Evolutionary conservation across 495 filamentous ascomycete genomes (phyloP).

Genomic region (Amphirosellinia nigrospora): DNA sequence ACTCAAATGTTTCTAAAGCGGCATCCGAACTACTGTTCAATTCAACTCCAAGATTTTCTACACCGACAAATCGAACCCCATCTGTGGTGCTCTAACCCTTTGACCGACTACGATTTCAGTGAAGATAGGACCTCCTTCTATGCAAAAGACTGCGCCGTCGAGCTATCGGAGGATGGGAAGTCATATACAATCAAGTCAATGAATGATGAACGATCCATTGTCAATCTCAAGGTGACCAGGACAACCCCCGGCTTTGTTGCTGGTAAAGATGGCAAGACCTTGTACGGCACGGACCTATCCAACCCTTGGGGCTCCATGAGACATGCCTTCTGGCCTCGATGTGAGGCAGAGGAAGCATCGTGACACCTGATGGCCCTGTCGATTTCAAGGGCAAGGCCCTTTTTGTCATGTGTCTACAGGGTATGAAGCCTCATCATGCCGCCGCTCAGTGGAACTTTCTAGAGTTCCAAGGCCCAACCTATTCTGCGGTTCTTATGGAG

Average conservation of each 20-base stretch:
- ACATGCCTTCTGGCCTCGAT: slow-evolving; percentile 92
- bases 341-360: slow-evolving; percentile 76
- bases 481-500: slow-evolving; percentile 93
- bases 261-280: slow-evolving; percentile 83
- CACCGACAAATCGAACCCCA: slow-evolving; percentile 65
- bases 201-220: slow-evolving; percentile 73
- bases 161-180: slow-evolving; percentile 81
- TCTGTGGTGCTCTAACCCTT: slow-evolving; percentile 79
- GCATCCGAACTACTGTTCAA: slow-evolving; percentile 86
- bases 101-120: slow-evolving; percentile 81
- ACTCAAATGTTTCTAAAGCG: slow-evolving; percentile 61
- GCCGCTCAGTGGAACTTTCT: slow-evolving; percentile 93
- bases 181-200: slow-evolving; percentile 86
- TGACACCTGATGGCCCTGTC: slow-evolving; percentile 81
- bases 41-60: slow-evolving; percentile 93
- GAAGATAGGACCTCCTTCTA: slow-evolving; percentile 81
- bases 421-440: slow-evolving; percentile 98
- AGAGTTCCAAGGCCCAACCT: slow-evolving; percentile 86
- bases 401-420: slow-evolving; percentile 84
- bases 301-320: slow-evolving; percentile 92
- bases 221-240: slow-evolving; percentile 82
- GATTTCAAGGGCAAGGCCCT: slow-evolving; percentile 81
- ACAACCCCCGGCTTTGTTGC: slow-evolving; percentile 80
- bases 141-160: slow-evolving; percentile 80
- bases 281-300: slow-evolving; percentile 81